Percentiles rank a stretch among this genome's conserved stretches.
Conservation (phyloP, 2,329 filamentous ascomycete genomes). For the Penicillium sp. region DNA sequence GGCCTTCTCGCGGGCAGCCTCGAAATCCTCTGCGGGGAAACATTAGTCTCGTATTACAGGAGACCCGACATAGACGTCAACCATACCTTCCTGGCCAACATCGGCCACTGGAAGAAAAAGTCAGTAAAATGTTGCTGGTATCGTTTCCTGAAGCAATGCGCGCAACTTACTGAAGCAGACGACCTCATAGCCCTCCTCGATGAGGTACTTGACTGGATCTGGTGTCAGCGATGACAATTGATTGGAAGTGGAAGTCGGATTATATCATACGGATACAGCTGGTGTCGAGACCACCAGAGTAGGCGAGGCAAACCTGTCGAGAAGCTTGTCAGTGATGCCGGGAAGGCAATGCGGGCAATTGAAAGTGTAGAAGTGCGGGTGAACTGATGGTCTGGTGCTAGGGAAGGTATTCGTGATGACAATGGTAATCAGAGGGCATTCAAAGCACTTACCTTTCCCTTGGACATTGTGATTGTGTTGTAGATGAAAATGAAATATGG, state of each 20-base stretch:
- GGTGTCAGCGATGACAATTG: conserved; percentile 19
- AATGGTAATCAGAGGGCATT: conserved; percentile 3
- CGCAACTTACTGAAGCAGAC: conserved; percentile 55
- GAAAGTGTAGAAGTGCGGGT: conserved; percentile 6
- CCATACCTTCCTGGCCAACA: conserved; percentile 64
- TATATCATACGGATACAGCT: conserved; percentile 51
- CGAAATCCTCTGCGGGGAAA: conserved; percentile 62
- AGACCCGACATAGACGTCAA: background rate
- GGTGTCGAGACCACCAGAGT: conserved; percentile 57
- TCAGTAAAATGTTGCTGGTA: conserved; percentile 11
- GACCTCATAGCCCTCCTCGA: conserved; percentile 57
- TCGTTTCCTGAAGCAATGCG: background rate
- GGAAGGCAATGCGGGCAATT: conserved; percentile 5
- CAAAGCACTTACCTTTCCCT: conserved; percentile 24
- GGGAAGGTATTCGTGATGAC: background rate
- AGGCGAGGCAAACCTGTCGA: conserved; percentile 37
- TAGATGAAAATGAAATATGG: conserved; percentile 4
- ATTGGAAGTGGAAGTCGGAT: conserved; percentile 20
- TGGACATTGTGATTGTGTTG: conserved; percentile 20
- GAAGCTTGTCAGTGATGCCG: conserved; percentile 14
- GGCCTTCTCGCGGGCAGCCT: conserved; percentile 70
- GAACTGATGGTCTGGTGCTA: conserved; percentile 16
- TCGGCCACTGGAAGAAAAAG: conserved; percentile 54
- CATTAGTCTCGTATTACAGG: conserved; percentile 6
- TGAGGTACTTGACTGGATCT: conserved; percentile 42